Percentiles rank a stretch among this genome's conserved stretches.
These are phyloP conservation scores for Bryoerythrophyllum caledonicum DNA, from an alignment of 225 moss, liverwort and hornwort genomes.

Conservation along the genomic window DNA sequence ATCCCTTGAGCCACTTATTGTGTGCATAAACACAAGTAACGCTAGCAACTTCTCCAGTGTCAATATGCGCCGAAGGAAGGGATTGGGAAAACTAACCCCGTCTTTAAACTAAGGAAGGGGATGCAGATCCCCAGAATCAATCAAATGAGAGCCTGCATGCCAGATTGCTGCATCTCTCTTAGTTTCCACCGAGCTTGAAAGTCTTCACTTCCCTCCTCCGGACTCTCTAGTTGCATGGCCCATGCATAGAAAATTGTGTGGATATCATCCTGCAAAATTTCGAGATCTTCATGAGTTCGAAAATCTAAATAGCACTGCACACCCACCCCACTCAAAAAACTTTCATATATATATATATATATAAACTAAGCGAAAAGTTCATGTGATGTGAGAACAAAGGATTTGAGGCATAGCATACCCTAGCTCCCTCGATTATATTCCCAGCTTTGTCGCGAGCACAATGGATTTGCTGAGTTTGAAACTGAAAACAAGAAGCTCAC, in stretches of 20 bases:
- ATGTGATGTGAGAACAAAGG: neutral
- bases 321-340: neutral
- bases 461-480: constrained; percentile 95
- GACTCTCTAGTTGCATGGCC: constrained; percentile 93
- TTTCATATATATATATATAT: neutral
- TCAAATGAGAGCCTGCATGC: constrained; percentile 94
- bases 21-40: constrained; percentile 31
- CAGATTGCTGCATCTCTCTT: constrained; percentile 95
- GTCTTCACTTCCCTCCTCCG: constrained; percentile 72
- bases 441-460: constrained; percentile 91
- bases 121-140: constrained; percentile 18
- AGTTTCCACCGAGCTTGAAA: constrained; percentile 81
- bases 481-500: constrained; percentile 50
- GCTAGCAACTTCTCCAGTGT: constrained; percentile 13
- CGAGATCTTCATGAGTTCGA: constrained; percentile 7
- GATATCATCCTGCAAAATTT: constrained; percentile 78
- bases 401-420: constrained; percentile 25
- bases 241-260: constrained; percentile 94
- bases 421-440: constrained; percentile 86
- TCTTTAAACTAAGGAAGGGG: constrained; percentile 21
- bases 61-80: constrained; percentile 25
- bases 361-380: neutral
- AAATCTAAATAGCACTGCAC: neutral
- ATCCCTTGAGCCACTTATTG: constrained; percentile 22
- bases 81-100: constrained; percentile 32